phyloP scores from a whole-genome alignment of 768 basidiomycete genomes.

The Xerocomellus amylosporus region DNA sequence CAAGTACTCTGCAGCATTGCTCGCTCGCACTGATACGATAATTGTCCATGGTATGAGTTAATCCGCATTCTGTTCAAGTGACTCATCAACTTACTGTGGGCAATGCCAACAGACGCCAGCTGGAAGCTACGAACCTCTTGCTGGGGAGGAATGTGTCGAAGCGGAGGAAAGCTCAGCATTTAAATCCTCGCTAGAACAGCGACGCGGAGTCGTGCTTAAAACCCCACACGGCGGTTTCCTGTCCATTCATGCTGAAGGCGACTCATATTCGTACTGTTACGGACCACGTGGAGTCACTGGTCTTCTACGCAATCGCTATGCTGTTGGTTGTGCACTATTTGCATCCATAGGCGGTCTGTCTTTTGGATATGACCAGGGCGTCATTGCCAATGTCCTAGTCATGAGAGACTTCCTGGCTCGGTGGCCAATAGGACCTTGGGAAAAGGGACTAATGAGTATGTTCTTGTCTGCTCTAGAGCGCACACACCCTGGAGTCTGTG shows the following conservation, averaged over 20 bases:
- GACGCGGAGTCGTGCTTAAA: constrained; percentile 17
- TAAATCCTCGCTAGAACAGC: constrained; percentile 18
- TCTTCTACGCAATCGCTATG: constrained; percentile 61
- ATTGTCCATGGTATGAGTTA: constrained; percentile 12
- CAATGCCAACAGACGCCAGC: constrained; percentile 1
- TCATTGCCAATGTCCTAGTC: constrained; percentile 82
- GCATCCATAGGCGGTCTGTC: constrained; percentile 75
- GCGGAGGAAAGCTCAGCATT: constrained; percentile 11
- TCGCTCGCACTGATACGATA: background rate
- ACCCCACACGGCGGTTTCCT: constrained; percentile 30
- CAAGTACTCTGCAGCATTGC: background rate
- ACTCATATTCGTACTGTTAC: constrained; percentile 63
- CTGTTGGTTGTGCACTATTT: constrained; percentile 66
- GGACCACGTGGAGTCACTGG: constrained; percentile 69
- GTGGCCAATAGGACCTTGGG: constrained; percentile 70
- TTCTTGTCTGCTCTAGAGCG: constrained; percentile 3
- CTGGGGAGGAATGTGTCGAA: constrained; percentile 10
- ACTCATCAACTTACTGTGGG: background rate
- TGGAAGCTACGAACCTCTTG: constrained; percentile 16
- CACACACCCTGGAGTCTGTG: background rate
- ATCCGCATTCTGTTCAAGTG: background rate
- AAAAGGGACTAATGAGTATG: constrained; percentile 78
- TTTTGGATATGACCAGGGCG: constrained; percentile 84
- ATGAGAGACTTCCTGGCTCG: constrained; percentile 70
- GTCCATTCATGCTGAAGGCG: constrained; percentile 18